Evolutionary conservation across 2,329 filamentous ascomycete genomes (phyloP).

Genomic region (Colletotrichum siamense): DNA sequence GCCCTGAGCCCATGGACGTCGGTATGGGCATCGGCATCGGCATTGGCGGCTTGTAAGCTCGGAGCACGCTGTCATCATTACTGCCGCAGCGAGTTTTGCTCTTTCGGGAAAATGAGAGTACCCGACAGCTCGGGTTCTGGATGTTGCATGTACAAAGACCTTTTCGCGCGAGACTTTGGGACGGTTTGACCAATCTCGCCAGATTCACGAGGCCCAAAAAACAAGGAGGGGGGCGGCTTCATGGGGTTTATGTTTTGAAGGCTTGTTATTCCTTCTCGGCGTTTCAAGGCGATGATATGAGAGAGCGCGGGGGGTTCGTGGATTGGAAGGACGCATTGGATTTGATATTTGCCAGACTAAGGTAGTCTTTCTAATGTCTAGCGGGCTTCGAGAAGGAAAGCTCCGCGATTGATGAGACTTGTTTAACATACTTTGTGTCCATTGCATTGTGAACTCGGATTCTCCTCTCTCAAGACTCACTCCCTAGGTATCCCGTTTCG

Average conservation of each 20-base stretch:
- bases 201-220: neutral
- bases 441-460: neutral
- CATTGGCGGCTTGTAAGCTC: constrained; percentile 10
- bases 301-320: neutral
- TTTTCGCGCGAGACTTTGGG: neutral
- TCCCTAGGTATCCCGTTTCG: neutral
- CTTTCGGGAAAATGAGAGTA: neutral
- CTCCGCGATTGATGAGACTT: neutral
- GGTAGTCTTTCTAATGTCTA: neutral
- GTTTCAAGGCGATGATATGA: neutral
- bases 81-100: neutral
- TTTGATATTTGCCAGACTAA: neutral
- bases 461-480: neutral
- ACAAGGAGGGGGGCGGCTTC: neutral
- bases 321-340: neutral
- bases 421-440: neutral
- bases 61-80: neutral
- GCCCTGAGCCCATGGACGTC: constrained; percentile 31
- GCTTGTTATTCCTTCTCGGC: neutral
- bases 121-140: neutral
- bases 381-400: neutral
- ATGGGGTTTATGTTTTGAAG: neutral
- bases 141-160: neutral
- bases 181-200: neutral
- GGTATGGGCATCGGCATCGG: constrained; percentile 18